phyloP scores from a whole-genome alignment of 163 green algal genomes.

The Scenedesmus sp. region DNA sequence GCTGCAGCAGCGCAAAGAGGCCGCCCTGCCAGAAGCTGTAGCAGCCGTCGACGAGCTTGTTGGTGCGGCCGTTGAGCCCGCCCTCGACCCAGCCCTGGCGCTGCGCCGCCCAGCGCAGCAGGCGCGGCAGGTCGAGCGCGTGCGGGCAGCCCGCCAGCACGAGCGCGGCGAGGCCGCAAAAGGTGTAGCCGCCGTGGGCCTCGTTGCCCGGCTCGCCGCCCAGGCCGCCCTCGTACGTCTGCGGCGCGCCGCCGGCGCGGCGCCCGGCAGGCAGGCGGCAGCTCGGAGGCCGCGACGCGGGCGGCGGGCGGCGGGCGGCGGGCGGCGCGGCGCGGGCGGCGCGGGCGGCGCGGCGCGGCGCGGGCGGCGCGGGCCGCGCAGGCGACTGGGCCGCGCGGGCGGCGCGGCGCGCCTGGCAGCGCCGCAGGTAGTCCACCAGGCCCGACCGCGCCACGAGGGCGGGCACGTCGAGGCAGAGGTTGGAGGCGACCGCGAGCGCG shows the following conservation, averaged over 20 bases:
- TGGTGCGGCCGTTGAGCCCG: constrained; percentile 96
- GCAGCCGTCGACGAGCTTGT: constrained; percentile 99
- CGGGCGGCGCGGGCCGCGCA: too few species aligned
- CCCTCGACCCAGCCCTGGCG: constrained; percentile 88
- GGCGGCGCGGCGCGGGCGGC: too few species aligned
- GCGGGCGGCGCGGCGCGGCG: too few species aligned
- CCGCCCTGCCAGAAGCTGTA: constrained; percentile 98
- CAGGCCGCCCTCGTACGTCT: constrained; percentile 92
- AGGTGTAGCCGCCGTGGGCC: constrained; percentile 98
- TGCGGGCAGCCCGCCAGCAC: constrained; percentile 62
- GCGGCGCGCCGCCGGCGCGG: too few species aligned
- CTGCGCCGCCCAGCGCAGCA: constrained; percentile 79
- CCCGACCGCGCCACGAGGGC: constrained; percentile 60
- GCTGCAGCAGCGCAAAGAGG: constrained; percentile 69
- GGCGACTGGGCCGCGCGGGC: neutral
- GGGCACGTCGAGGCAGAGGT: constrained; percentile 78
- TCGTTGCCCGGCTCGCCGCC: constrained; percentile 97
- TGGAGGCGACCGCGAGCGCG: constrained; percentile 82
- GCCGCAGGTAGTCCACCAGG: constrained; percentile 71
- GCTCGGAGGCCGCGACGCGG: too few species aligned
- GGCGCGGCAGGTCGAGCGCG: constrained; percentile 68
- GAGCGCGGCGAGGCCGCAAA: constrained; percentile 89
- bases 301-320: neutral
- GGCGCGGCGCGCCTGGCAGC: constrained; percentile 70
- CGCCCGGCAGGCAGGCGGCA: neutral